Percentiles rank a stretch among this genome's conserved stretches.
These are phyloP conservation scores for Pseudonitzschia delicatissima DNA, from an alignment of 108 stramenopile genomes.

Conservation along the genomic window DNA sequence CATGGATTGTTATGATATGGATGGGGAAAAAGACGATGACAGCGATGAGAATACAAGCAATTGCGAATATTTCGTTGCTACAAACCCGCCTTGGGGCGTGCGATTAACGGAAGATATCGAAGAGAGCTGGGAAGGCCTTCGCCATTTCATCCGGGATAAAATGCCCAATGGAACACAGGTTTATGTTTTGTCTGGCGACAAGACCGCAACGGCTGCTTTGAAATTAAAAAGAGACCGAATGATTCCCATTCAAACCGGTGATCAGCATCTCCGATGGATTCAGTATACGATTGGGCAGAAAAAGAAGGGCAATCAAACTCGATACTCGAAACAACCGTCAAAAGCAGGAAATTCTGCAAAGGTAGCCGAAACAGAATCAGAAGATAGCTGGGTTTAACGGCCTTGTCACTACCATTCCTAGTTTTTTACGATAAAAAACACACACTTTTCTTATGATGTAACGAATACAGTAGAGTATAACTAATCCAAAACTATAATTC, in stretches of 20 bases:
- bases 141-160: constrained; percentile 51
- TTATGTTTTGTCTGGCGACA: constrained; percentile 79
- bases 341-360: neutral
- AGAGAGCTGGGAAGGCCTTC: constrained; percentile 70
- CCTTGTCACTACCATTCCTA: too few relatives aligned
- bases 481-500: neutral
- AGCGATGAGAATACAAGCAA: neutral
- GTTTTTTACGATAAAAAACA: too few relatives aligned
- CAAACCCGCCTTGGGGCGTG: constrained; percentile 82
- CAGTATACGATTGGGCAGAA: constrained; percentile 51
- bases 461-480: neutral
- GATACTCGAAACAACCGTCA: neutral
- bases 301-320: neutral
- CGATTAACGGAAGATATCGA: constrained; percentile 70
- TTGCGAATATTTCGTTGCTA: constrained; percentile 34
- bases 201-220: constrained; percentile 57
- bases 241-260: constrained; percentile 66
- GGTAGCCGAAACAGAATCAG: neutral
- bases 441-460: too few relatives aligned
- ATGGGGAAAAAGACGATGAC: constrained; percentile 9
- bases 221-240: constrained; percentile 59
- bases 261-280: constrained; percentile 79
- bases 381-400: neutral
- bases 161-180: constrained; percentile 57
- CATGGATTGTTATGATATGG: constrained; percentile 64